Conservation (phyloP, 768 basidiomycete species). For the Russula sp. region DNA sequence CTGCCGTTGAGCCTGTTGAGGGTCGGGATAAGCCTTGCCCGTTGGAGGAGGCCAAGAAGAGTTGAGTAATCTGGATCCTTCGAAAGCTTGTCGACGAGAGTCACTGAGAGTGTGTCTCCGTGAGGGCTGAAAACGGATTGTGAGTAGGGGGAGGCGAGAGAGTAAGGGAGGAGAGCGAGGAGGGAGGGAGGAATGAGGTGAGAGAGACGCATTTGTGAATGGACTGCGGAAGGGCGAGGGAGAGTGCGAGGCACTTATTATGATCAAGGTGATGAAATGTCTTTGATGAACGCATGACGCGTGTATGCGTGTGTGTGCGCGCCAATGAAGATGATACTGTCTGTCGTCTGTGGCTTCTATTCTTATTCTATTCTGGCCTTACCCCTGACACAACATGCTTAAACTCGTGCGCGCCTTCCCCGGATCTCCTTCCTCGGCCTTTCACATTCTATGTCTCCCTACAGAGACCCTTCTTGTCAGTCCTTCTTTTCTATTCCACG, state of each 20-base stretch:
- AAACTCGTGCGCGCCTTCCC: conserved; percentile 41
- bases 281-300: background rate
- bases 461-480: conserved; percentile 55
- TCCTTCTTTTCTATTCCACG: conserved; percentile 15
- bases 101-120: conserved; percentile 37
- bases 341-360: background rate
- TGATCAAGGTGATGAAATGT: background rate
- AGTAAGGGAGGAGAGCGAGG: conserved; percentile 32
- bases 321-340: no score
- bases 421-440: conserved; percentile 47
- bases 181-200: conserved; percentile 7
- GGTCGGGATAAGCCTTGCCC: conserved; percentile 83
- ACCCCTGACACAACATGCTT: conserved; percentile 35
- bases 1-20: conserved; percentile 77
- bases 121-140: conserved; percentile 32
- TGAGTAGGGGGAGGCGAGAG: conserved; percentile 35
- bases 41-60: conserved; percentile 71
- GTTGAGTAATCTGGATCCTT: conserved; percentile 72
- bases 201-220: conserved; percentile 13
- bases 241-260: background rate
- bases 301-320: background rate
- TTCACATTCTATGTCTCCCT: conserved; percentile 54
- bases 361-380: background rate
- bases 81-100: conserved; percentile 74
- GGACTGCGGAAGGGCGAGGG: conserved; percentile 5